A percentile compares a stretch with the other conserved stretches of the same genome.
Conservation (phyloP, 257 asterid species). For the Solanum piurae region DNA sequence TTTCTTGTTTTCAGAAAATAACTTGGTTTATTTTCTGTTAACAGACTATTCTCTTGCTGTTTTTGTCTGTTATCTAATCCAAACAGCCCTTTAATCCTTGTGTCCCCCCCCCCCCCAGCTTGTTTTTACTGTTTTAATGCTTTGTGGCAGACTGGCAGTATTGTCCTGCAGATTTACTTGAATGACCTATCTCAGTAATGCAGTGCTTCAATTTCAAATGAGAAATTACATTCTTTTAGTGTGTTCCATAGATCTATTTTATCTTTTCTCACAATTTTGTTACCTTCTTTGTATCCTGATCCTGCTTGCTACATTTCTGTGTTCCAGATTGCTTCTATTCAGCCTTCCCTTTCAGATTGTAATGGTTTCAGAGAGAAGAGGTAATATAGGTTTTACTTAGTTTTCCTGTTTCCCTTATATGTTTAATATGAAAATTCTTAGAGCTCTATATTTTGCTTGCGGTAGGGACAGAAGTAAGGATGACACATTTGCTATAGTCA, state of each 20-base stretch:
- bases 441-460: slow-evolving; percentile 1
- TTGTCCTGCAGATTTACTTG: background rate
- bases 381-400: slow-evolving; percentile 14
- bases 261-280: background rate
- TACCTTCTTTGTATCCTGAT: background rate
- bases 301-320: background rate
- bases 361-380: slow-evolving; percentile 54
- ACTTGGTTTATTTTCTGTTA: background rate
- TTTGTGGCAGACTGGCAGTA: background rate
- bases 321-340: slow-evolving; percentile 31
- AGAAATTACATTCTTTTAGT: background rate
- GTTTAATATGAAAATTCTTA: background rate
- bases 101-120: background rate
- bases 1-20: background rate
- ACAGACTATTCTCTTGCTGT: background rate
- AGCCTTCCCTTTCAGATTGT: slow-evolving; percentile 34
- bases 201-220: background rate
- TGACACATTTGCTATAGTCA: slow-evolving; percentile 34
- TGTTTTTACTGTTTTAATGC: background rate
- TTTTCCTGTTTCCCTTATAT: background rate
- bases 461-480: slow-evolving; percentile 52
- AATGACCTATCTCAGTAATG: background rate
- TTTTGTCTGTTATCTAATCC: background rate
- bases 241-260: background rate
- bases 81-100: background rate